Evolutionary conservation across 1,139 yeast species (phyloP).

Genomic region (Saccharomycopsis hybrid): DNA sequence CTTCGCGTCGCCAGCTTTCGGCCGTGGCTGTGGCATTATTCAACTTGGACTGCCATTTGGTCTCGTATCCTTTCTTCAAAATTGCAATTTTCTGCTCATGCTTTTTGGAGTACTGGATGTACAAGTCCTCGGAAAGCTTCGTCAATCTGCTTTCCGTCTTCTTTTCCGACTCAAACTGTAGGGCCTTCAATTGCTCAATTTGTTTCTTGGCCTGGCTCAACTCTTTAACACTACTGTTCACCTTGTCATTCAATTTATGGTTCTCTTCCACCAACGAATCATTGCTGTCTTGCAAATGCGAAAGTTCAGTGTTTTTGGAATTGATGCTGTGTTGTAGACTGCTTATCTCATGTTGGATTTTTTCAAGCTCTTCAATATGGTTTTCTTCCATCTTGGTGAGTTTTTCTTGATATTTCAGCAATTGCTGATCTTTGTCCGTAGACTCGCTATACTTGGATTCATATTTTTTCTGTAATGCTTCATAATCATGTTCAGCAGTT

Average conservation of each 20-base stretch:
- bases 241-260: conserved; percentile 49
- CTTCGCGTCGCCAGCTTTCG: conserved; percentile 37
- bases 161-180: conserved; percentile 30
- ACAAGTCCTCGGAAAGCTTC: conserved; percentile 57
- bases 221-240: background rate
- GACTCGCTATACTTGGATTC: conserved; percentile 4
- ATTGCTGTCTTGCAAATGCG: conserved; percentile 33
- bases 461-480: conserved; percentile 4
- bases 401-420: conserved; percentile 9
- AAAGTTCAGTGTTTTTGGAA: conserved; percentile 24
- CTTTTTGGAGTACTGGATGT: conserved; percentile 61
- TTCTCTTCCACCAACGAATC: conserved; percentile 42
- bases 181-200: conserved; percentile 10
- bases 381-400: conserved; percentile 12
- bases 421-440: conserved; percentile 1
- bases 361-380: conserved; percentile 20
- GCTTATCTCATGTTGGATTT: conserved; percentile 23
- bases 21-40: conserved; percentile 37
- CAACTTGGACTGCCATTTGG: conserved; percentile 40
- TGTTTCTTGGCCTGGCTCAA: conserved; percentile 6
- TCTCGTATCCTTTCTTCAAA: conserved; percentile 46
- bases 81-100: conserved; percentile 59
- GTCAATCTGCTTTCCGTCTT: conserved; percentile 47
- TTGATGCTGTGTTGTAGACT: conserved; percentile 25
- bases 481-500: conserved; percentile 3